Conservation (phyloP, 345 rosid genomes). For the Passiflora organensis region DNA sequence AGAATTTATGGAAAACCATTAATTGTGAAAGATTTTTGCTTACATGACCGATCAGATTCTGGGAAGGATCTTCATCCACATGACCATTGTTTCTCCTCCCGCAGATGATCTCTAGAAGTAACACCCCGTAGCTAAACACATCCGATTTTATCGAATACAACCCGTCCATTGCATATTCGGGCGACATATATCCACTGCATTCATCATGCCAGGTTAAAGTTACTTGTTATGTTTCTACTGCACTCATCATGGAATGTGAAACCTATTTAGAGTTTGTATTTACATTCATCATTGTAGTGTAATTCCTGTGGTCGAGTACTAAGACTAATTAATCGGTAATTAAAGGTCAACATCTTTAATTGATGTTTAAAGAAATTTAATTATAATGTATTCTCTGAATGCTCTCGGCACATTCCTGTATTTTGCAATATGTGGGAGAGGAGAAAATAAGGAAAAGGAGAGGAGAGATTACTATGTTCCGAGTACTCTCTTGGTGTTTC, state of each 20-base stretch:
- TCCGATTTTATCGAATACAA: slow-evolving; percentile 18
- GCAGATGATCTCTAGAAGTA: slow-evolving; percentile 18
- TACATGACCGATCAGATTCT: slow-evolving; percentile 16
- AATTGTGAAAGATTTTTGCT: neutral
- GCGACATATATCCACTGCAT: slow-evolving; percentile 27
- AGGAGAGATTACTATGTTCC: slow-evolving; percentile 56
- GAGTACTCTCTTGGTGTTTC: slow-evolving; percentile 43
- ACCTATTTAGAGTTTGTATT: too few species aligned
- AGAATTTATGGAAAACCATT: neutral
- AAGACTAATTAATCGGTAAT: too few species aligned
- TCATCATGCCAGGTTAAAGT: too few species aligned
- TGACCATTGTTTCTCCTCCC: slow-evolving; percentile 9
- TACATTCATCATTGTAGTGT: too few species aligned
- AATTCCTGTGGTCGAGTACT: too few species aligned
- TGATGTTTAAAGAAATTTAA: too few species aligned
- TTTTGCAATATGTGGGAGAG: neutral
- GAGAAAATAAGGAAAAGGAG: neutral
- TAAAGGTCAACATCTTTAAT: too few species aligned
- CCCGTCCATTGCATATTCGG: slow-evolving; percentile 19
- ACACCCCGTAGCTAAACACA: slow-evolving; percentile 24
- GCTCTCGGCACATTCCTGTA: neutral
- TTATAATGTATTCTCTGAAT: too few species aligned
- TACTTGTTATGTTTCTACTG: too few species aligned
- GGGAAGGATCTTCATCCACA: neutral
- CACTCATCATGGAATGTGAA: too few species aligned